Conservation (phyloP, 2,329 filamentous ascomycete species). For the Arthrobotrys iridis region DNA sequence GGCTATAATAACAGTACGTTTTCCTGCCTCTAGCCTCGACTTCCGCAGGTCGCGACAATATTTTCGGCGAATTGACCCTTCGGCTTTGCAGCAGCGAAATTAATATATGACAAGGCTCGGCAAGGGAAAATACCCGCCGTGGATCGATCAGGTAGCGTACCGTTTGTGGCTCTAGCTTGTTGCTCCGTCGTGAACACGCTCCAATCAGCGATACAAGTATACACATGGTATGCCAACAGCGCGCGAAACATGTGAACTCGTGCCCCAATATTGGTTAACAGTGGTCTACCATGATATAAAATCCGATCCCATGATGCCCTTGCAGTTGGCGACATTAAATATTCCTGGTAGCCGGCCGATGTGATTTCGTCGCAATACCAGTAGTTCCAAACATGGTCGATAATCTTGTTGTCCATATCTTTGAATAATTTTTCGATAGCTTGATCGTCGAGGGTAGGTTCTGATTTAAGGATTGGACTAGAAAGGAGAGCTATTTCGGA, state of each 20-base stretch:
- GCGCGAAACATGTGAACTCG: conserved; percentile 32
- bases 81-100: neutral
- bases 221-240: conserved; percentile 34
- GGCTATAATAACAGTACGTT: neutral
- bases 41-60: neutral
- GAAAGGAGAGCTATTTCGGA: neutral
- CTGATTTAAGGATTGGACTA: neutral
- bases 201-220: conserved; percentile 35
- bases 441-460: conserved; percentile 18
- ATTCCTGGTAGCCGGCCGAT: conserved; percentile 20
- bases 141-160: neutral
- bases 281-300: conserved; percentile 9
- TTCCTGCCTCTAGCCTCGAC: neutral
- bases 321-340: neutral
- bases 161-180: neutral
- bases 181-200: conserved; percentile 1
- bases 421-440: conserved; percentile 15
- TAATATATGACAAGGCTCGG: neutral
- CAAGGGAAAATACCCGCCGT: neutral
- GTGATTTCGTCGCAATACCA: conserved; percentile 28
- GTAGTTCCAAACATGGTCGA: conserved; percentile 31
- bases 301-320: conserved; percentile 9
- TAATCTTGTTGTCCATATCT: conserved; percentile 25
- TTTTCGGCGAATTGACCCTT: neutral
- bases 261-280: conserved; percentile 12